Base-by-base conservation (phyloP, 495 filamentous ascomycete genomes). In the Podospora comata region DNA sequence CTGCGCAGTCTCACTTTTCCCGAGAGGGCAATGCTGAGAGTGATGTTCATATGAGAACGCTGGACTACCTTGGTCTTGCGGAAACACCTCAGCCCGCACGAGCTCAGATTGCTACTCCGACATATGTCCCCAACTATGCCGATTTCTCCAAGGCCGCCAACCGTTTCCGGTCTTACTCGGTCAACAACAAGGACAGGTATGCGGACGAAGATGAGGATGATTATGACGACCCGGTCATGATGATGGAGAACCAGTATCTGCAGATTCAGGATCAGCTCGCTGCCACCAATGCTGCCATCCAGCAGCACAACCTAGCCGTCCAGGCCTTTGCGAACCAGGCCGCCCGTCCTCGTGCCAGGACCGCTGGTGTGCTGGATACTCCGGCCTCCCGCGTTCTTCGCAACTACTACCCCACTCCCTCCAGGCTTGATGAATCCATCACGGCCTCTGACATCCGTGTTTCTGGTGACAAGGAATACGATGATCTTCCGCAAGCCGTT, bases 111-210 rank as follows among this genome's bases (percentile, higher is more conserved):
- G 86, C 88, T 60, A 88, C 88, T 32, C 90, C 91, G 3, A 63
- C 61, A 4, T 89, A 93, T 71, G 81, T 96, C n/a, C 91, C 91
- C 60, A 91, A 91, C 68, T 81, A 95, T 73, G 88, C 87, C 60
- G 84, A 86, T 64, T 87, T 92, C 72, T 89, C 88, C 70, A 92
- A 90, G 77, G 92, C 88, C 68, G 85, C 90, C 65, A 98, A 91
- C 78, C 86, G 95, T 59, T 93, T 97, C 79, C 88, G 95, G 19
- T 99, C 95, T 32, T 98, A 97, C 77, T 99, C 95, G 23, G 95
- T 99, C 60, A 98, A 99, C 78, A 95, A 96, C 55, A 97, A 96
- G 78, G 95, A 97, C 76, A 97, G 96, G 79, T 98, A 98, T 74
- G 95, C 91, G 0, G 93, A 96, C 66, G 93, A 97, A 69, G 94